Conservation (phyloP, 768 basidiomycete genomes). For the Mrakia blollopis region DNA sequence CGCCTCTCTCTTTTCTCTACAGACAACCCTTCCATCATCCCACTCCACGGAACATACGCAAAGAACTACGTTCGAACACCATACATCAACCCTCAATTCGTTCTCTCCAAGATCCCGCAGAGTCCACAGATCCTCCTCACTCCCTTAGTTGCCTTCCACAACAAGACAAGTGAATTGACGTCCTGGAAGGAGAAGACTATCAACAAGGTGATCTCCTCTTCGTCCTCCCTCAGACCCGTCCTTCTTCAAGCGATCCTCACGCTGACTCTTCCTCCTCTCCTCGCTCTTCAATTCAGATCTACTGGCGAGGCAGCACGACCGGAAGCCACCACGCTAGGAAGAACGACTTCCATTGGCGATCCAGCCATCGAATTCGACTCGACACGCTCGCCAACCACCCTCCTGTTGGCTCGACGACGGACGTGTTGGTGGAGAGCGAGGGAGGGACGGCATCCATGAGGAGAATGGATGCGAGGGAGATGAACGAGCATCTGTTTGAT, state of each 20-base stretch:
- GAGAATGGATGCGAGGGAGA: background rate
- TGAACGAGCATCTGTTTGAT: conserved; percentile 25
- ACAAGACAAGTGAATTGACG: background rate
- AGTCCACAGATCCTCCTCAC: background rate
- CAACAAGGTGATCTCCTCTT: background rate
- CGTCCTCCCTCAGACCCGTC: too few species aligned
- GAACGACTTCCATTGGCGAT: conserved; percentile 1
- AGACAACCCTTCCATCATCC: conserved; percentile 11
- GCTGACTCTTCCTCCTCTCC: too few species aligned
- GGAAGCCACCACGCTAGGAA: background rate
- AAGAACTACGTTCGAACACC: background rate
- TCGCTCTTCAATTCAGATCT: background rate
- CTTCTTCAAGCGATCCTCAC: background rate
- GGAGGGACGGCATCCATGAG: background rate
- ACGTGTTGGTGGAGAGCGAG: background rate
- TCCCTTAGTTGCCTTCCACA: background rate
- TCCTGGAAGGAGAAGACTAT: background rate
- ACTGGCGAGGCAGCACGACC: conserved; percentile 25
- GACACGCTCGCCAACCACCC: background rate
- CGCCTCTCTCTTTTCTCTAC: too few species aligned
- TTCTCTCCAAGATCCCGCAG: background rate
- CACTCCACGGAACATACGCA: background rate
- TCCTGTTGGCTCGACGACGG: background rate
- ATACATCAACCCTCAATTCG: background rate
- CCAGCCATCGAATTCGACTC: conserved; percentile 9